Evolutionary conservation across 2,329 filamentous ascomycete genomes (phyloP), one percentile per base, ranked within the genome.

Genomic region (Scleromitrula shiraiana): DNA sequence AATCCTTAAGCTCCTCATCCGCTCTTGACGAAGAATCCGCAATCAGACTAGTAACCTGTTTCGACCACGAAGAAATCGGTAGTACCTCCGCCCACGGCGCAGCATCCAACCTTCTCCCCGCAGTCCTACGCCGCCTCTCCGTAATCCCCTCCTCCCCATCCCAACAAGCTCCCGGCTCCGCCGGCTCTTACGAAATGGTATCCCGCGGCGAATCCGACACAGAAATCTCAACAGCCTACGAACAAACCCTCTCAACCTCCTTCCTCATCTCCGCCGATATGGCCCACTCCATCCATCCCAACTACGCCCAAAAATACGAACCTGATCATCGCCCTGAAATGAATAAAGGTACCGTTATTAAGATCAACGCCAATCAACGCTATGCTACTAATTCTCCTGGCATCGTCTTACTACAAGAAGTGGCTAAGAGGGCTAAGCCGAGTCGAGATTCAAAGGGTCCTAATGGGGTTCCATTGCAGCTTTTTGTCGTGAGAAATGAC

Each of bases 11-110:
- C 17, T 74, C 78, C 2, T 65, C 77, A 10, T 69, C 73, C 4
- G 76, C 83, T 5, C 76, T 97, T 23, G 80, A 88, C 36, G 69
- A 83, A 19, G 91, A 96, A 62, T 72, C 78, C 3, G 83, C 80
- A 15, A 96, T 97, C 62, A 88, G 93, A 38, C 74, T 98, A n/a
- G 84, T 94, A 57, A 85, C 89, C 29, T 87, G 91, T 68, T 98
- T 98, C 66, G 93, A 98, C 65, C 90, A 98, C 69, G 93, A 98
- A 68, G 93, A 98, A 65, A 93, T 98, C 62, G 93, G 93, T 46
- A 95, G 88, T 53, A 82, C 79, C 50, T 95, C 89, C 2, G 90
- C 91, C 5, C 93, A 98, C 63, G 93, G 93, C 53, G 93, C 93
- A 15, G 82, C 94, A 68, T 95, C 88, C 4, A 95, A 95, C 68